Percentiles rank a stretch among this genome's conserved stretches.
phyloP scores from a whole-genome alignment of 1,284 basidiomycete genomes.

The Kwoniella shivajii region DNA sequence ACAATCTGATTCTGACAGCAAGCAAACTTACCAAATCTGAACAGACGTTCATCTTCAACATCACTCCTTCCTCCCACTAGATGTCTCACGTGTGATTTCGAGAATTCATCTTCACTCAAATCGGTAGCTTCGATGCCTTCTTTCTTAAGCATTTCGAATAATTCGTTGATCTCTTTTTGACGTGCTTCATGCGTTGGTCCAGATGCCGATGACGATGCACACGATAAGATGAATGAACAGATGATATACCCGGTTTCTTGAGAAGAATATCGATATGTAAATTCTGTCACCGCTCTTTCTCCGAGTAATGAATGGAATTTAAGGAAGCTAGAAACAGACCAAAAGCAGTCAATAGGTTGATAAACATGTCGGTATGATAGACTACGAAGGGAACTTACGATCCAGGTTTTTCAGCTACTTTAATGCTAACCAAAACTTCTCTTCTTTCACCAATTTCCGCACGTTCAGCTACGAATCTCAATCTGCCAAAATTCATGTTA shows the following conservation, averaged over 20 bases:
- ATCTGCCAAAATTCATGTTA: conserved; percentile 97
- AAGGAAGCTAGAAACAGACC: conserved; percentile 68
- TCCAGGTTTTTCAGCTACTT: conserved; percentile 89
- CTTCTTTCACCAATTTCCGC: conserved; percentile 94
- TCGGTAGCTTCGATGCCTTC: conserved; percentile 82
- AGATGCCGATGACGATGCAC: conserved; percentile 51
- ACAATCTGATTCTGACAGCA: no score
- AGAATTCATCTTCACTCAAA: conserved; percentile 92
- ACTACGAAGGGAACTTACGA: conserved; percentile 68
- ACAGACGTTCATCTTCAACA: conserved; percentile 83
- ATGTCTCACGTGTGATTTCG: conserved; percentile 91
- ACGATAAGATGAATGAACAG: conserved; percentile 78
- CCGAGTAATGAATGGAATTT: conserved; percentile 83
- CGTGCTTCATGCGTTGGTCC: conserved; percentile 58
- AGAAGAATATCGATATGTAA: conserved; percentile 79
- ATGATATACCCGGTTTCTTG: conserved; percentile 78
- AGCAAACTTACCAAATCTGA: conserved; percentile 77
- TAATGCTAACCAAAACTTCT: conserved; percentile 89
- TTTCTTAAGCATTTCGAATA: conserved; percentile 65
- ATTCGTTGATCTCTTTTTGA: conserved; percentile 66
- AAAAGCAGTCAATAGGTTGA: not conserved
- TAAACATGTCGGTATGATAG: no score
- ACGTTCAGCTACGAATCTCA: conserved; percentile 96
- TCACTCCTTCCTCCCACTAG: conserved; percentile 82
- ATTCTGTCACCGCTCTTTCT: conserved; percentile 94